Evolutionary conservation across 2,329 filamentous ascomycete genomes (phyloP).

Genomic region (Microsporum audouinii): DNA sequence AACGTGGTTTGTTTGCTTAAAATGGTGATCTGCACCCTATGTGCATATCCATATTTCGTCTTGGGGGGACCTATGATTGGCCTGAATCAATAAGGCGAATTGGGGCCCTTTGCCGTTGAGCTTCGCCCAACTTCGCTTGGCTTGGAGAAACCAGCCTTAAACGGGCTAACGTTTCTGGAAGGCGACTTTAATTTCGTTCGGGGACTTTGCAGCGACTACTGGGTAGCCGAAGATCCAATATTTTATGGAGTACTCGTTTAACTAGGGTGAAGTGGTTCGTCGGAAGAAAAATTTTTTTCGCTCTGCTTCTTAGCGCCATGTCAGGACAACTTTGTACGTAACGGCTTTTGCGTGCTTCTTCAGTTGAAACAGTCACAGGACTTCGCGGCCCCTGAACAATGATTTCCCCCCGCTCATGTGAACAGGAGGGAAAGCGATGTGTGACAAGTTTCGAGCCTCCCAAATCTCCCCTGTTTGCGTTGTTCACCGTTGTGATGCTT

Average conservation of each 20-base stretch:
- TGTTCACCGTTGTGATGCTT: neutral
- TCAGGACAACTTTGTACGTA: neutral
- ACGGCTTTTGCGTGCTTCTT: neutral
- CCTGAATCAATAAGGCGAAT: neutral
- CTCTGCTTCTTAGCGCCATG: neutral
- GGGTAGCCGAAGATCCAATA: neutral
- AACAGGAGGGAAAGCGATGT: neutral
- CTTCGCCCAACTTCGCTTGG: neutral
- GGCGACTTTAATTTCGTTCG: neutral
- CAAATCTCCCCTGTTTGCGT: neutral
- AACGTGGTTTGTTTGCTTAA: slow-evolving; percentile 2
- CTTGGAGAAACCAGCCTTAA: neutral
- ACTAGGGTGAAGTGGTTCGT: neutral
- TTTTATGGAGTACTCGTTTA: neutral
- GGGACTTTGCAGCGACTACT: neutral
- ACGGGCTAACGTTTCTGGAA: neutral
- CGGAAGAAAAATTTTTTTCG: neutral
- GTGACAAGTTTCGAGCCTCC: neutral
- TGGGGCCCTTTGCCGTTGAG: neutral
- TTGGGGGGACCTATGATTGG: neutral
- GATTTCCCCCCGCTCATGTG: neutral
- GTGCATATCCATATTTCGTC: too few species aligned
- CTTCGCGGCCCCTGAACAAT: neutral
- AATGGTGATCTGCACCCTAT: neutral
- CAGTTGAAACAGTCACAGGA: neutral